Base-by-base conservation (phyloP, 805 yeast genomes). In the Saccharomycopsis sp. region DNA sequence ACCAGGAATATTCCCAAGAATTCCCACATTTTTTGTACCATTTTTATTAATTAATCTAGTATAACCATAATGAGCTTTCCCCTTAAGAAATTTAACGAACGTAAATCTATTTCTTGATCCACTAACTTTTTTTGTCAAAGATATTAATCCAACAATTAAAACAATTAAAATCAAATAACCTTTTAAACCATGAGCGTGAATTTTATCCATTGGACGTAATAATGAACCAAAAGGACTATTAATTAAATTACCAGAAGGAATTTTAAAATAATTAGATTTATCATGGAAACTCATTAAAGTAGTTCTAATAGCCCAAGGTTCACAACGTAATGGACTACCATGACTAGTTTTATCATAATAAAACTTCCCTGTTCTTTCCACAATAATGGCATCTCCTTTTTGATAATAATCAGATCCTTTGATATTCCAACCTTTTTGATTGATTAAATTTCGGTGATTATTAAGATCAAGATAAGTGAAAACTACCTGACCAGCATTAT, bases 381-480 rank as follows among this genome's bases (percentile, higher is more conserved):
- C 57, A 2, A 82, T 55, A 1, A 82, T 51, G 0, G 73, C 62
- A 53, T 80, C 84, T 4, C 88, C 89, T 2, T 59, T 53, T 8
- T 55, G 45, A 46, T 61, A 67, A 0, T 51, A 40, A n/a, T 63
- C 53, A 23, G 62, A 53, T 12, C 61, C 59, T 72, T 76, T 68
- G 2, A 44, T 46, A 15, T 44, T 44, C 42, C 47, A 39, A 10
- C 44, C 45, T 13, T 39, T 31, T 30, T 48, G 43, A 35, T 45
- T 39, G 23, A 50, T 52, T 40, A 51, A 45, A 12, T 56, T 48
- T 1, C 53, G 51, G 32, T 60, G 51, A 15, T 63, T 59, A 2
- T 66, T 53, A 15, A 74, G 48, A 51, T 81, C 85, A 10, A 78
- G 47, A 48, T 65, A 77, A 0, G 74, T 64, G 41, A 72, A 55